These are phyloP conservation scores for Balakata baccata DNA, from an alignment of 345 rosid species.

Conservation along the genomic window DNA sequence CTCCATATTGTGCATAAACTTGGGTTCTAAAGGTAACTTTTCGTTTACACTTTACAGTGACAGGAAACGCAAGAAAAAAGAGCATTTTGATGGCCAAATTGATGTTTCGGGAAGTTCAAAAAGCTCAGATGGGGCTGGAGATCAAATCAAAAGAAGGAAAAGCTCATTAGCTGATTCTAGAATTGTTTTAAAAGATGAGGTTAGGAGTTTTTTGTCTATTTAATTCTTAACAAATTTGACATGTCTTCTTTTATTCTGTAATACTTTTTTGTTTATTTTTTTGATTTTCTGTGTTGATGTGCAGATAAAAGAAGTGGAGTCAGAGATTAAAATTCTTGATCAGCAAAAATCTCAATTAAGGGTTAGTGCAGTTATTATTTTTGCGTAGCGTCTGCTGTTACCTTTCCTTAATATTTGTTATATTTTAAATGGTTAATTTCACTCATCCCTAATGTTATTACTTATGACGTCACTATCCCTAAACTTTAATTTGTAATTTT, in stretches of 20 bases:
- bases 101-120: constrained; percentile 56
- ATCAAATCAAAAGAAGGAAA: constrained; percentile 46
- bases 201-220: constrained; percentile 30
- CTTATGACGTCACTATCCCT: too few species aligned
- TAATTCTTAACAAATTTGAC: neutral
- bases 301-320: constrained; percentile 63
- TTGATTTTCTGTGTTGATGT: constrained; percentile 10
- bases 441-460: too few species aligned
- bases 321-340: constrained; percentile 50
- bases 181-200: constrained; percentile 59
- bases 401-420: neutral
- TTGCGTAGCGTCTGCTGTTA: neutral
- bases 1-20: too few species aligned
- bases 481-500: too few species aligned
- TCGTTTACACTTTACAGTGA: constrained; percentile 33
- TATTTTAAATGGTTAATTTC: too few species aligned
- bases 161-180: constrained; percentile 40
- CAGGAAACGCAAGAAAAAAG: constrained; percentile 50
- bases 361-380: constrained; percentile 37
- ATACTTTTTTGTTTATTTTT: neutral
- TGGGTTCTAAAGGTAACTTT: neutral
- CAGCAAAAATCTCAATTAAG: constrained; percentile 46
- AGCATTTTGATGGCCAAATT: constrained; percentile 48
- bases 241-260: neutral
- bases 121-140: constrained; percentile 47